phyloP scores from a whole-genome alignment of 192 early-diverging fungal genomes.

The Chytriomyces hyalinus region DNA sequence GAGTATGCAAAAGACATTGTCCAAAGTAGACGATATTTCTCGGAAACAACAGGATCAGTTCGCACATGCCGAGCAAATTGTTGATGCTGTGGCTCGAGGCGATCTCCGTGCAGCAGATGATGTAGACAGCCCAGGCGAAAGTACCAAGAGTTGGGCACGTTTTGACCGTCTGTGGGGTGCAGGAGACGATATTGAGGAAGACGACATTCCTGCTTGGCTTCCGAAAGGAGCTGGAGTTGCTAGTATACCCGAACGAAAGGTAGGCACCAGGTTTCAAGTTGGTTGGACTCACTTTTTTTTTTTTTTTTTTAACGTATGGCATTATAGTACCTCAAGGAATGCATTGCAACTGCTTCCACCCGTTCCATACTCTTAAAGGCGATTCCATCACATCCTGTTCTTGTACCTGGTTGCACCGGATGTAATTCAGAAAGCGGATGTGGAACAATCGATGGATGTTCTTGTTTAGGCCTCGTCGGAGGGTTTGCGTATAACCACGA shows the following conservation, averaged over 20 bases:
- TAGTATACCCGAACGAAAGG: not conserved
- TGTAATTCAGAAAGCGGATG: not conserved
- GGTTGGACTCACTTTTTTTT: not conserved
- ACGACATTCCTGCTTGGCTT: no score
- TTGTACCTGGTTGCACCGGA: not conserved
- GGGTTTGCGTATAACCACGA: conserved; percentile 12
- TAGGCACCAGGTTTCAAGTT: not conserved
- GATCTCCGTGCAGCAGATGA: not conserved
- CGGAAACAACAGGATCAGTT: no score
- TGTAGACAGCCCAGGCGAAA: not conserved
- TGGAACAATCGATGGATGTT: not conserved
- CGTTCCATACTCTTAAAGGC: not conserved
- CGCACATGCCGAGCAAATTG: not conserved
- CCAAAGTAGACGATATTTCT: no score
- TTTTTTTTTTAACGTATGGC: not conserved
- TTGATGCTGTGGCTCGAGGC: not conserved
- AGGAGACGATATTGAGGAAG: not conserved
- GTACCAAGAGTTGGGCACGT: not conserved
- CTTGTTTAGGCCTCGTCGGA: not conserved
- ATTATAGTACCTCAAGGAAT: not conserved
- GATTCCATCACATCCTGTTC: not conserved
- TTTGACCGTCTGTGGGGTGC: conserved; percentile 7
- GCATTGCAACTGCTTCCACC: not conserved
- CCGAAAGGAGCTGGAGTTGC: not conserved
- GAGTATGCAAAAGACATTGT: not conserved